Evolutionary conservation across 2,329 filamentous ascomycete genomes (phyloP), one percentile per base, ranked within the genome.

Genomic region (Monosporascus sp.): DNA sequence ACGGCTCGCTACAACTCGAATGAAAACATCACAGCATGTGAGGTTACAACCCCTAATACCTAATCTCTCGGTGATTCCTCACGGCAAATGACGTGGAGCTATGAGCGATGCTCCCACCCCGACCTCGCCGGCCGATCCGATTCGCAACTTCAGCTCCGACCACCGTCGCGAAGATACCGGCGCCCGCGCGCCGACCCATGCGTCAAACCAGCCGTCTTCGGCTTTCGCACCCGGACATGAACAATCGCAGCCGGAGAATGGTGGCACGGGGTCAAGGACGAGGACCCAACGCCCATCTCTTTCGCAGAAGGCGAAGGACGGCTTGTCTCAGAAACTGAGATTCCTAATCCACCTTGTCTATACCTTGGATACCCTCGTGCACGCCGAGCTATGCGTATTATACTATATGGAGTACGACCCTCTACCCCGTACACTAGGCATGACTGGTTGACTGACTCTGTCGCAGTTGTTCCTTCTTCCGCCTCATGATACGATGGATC

Each of bases 401-500:
- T 88, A 88, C 66, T 88, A 87, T 67, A 83, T 88, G 79, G 85
- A 88, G 85, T 88, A 74, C 52, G 79, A 22, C 17, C 17, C 46
- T 43, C 22, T 38, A 40, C 49, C 2, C 31, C 48, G 14, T n/a
- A 46, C 37, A 37, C 38, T 6, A 35, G 7, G 49, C 49, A n/a
- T 16, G 43, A 27, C 46, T 60, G 37, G 56, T 48, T 19, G 26
- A 7, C 43, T 27, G 26, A 41, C 44, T 16, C 37, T 51, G 35
- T 57, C 46, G 52, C 58, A 88, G 85, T 65, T 86, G 83, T 66
- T 87, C 84, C 35, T 78, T 87, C 64, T 77, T 85, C 62, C 81
- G 82, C 47, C 77, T 88, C 53, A 65, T 83, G 51, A 69, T 87
- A 48, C 81, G 85, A 57, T 74, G 78, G 52, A 63, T 81, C 49